These are phyloP conservation scores for Cyclospora cayetanensis DNA, from an alignment of 169 alveolate genomes.

Conservation along the genomic window DNA sequence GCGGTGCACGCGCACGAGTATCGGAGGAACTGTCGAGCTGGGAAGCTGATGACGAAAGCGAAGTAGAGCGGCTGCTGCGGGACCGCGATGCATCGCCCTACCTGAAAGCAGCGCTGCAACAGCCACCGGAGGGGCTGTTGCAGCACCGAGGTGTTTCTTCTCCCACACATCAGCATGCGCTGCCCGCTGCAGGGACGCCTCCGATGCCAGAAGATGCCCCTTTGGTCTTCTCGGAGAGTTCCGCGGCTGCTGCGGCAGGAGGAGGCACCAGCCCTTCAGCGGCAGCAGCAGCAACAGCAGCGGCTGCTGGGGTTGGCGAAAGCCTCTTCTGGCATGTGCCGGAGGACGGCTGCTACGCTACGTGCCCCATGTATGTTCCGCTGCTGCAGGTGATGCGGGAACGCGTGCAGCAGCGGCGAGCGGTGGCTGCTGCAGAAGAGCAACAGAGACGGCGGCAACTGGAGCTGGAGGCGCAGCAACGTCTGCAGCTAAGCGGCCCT, in stretches of 20 bases:
- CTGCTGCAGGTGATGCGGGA: slow-evolving; percentile 34
- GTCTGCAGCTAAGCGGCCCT: background rate
- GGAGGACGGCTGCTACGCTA: slow-evolving; percentile 36
- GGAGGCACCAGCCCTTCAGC: no score
- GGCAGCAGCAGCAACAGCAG: slow-evolving; percentile 23
- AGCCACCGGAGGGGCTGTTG: background rate
- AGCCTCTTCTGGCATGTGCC: slow-evolving; percentile 52
- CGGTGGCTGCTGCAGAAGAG: background rate
- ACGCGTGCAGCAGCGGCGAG: slow-evolving; percentile 12
- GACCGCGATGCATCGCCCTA: background rate
- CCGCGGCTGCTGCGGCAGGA: slow-evolving; percentile 1
- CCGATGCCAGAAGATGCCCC: background rate
- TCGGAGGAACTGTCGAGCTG: background rate
- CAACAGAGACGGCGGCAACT: background rate
- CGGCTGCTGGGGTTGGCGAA: background rate
- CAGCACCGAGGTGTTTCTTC: background rate
- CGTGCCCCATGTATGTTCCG: slow-evolving; percentile 13
- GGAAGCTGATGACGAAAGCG: background rate
- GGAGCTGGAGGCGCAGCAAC: background rate
- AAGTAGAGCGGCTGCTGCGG: background rate
- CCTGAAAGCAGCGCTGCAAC: background rate
- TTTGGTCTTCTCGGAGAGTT: background rate
- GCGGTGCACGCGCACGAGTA: background rate
- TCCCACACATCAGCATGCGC: background rate
- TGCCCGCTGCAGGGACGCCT: background rate